Conservation (phyloP, 1,284 basidiomycete species). For the Trichosporon sp. region DNA sequence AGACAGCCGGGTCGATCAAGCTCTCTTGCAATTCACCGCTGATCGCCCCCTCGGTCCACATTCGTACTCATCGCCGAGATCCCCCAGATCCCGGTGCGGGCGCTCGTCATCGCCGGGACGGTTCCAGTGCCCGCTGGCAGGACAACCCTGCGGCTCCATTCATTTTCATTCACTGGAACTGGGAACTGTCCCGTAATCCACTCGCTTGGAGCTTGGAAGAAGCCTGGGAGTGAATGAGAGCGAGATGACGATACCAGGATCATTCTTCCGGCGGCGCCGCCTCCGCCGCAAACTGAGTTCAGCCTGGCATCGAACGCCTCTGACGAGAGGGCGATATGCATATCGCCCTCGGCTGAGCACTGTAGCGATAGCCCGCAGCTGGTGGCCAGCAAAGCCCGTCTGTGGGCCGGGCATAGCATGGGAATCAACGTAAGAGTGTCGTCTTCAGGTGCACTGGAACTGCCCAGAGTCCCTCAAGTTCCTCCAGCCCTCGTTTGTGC, state of each 20-base stretch:
- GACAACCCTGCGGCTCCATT: neutral
- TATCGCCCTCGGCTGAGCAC: neutral
- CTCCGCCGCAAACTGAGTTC: neutral
- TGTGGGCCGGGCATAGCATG: neutral
- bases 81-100: neutral
- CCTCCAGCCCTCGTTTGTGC: neutral
- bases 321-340: neutral
- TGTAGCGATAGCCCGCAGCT: neutral
- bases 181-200: neutral
- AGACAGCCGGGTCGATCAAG: neutral
- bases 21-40: constrained; percentile 4
- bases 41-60: neutral
- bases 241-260: neutral
- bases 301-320: neutral
- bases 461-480: neutral
- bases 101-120: neutral
- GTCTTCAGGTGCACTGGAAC: neutral
- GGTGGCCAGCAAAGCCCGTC: neutral
- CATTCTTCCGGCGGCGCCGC: neutral
- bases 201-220: neutral
- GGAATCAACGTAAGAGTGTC: neutral
- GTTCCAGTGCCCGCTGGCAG: neutral
- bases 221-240: neutral
- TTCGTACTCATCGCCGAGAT: neutral
- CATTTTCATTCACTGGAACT: neutral